Conservation (phyloP, 2,329 filamentous ascomycete genomes). For the Talaromyces marneffei region DNA sequence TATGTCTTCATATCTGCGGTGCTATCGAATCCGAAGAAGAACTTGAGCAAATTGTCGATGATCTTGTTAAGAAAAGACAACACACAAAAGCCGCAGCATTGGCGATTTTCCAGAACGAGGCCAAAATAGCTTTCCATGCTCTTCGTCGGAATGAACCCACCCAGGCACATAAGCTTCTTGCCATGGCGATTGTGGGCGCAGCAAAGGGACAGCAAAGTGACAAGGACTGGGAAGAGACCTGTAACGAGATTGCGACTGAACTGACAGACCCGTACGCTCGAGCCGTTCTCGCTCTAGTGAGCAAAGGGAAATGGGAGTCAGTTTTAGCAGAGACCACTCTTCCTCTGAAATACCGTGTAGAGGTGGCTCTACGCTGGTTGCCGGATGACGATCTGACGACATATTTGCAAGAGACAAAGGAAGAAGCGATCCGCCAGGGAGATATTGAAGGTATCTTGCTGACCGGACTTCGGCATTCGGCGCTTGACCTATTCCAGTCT, state of each 20-base stretch:
- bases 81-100: constrained; percentile 59
- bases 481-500: constrained; percentile 55
- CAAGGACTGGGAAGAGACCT: constrained; percentile 56
- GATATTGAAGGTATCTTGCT: constrained; percentile 58
- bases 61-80: constrained; percentile 48
- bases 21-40: constrained; percentile 50
- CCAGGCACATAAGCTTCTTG: constrained; percentile 52
- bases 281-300: constrained; percentile 56
- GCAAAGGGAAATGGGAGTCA: constrained; percentile 54
- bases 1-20: constrained; percentile 56
- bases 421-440: constrained; percentile 48
- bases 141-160: constrained; percentile 49
- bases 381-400: constrained; percentile 42
- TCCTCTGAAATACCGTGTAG: constrained; percentile 55
- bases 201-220: constrained; percentile 43
- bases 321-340: constrained; percentile 55
- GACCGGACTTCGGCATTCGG: constrained; percentile 54
- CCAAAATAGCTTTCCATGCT: constrained; percentile 52
- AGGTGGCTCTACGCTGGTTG: constrained; percentile 52
- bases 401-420: constrained; percentile 51
- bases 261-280: constrained; percentile 57
- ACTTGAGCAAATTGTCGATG: constrained; percentile 45
- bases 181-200: constrained; percentile 47
- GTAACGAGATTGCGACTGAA: constrained; percentile 57
- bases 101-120: constrained; percentile 56